These are phyloP conservation scores for Pterulicium gracile DNA, from an alignment of 1,284 basidiomycete genomes.

Conservation along the genomic window DNA sequence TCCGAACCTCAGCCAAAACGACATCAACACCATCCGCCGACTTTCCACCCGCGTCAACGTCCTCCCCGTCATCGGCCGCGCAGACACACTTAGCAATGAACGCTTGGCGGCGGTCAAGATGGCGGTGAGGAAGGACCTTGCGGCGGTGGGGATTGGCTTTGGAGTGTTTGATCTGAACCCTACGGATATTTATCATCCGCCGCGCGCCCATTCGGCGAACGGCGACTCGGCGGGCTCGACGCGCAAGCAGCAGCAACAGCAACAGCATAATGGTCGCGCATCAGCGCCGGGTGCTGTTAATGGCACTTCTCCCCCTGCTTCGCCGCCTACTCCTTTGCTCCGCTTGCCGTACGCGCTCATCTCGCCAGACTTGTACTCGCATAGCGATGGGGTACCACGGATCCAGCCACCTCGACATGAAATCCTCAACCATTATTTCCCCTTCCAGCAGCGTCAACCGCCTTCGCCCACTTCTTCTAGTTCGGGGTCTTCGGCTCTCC, in stretches of 20 bases:
- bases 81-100: constrained; percentile 88
- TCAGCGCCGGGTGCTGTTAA: constrained; percentile 10
- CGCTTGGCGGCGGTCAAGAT: constrained; percentile 65
- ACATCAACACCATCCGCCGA: constrained; percentile 84
- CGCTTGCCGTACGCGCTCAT: constrained; percentile 69
- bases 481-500: constrained; percentile 40
- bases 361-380: constrained; percentile 70
- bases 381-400: constrained; percentile 63
- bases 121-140: constrained; percentile 67
- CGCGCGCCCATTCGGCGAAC: constrained; percentile 21
- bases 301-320: constrained; percentile 46
- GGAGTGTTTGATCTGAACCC: constrained; percentile 70
- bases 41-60: constrained; percentile 90
- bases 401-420: constrained; percentile 48
- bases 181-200: constrained; percentile 34
- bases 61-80: constrained; percentile 88
- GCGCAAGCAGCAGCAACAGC: constrained; percentile 15
- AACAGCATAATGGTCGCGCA: constrained; percentile 30
- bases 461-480: too few relatives aligned
- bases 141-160: constrained; percentile 72
- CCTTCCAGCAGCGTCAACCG: constrained; percentile 30
- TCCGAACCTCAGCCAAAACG: constrained; percentile 58
- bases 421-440: constrained; percentile 58
- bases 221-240: constrained; percentile 1
- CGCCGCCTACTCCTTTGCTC: constrained; percentile 44